A percentile compares a stretch with the other conserved stretches of the same genome.
Conservation (phyloP, 116 monocot genomes). For the Dioscorea cayenensis region DNA sequence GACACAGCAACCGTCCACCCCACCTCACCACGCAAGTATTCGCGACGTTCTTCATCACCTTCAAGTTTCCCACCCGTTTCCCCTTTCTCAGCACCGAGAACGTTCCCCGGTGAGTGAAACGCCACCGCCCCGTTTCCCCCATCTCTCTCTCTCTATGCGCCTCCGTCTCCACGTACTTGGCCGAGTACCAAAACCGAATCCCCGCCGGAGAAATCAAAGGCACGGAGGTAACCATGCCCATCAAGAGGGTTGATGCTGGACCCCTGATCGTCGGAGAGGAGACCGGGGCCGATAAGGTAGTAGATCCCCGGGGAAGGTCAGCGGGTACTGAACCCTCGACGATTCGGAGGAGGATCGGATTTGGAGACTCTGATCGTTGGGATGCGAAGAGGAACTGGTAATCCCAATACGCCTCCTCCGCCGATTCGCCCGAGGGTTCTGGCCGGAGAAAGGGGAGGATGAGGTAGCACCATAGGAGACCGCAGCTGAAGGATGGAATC, state of each 20-base stretch:
- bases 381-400: conserved; percentile 86
- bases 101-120: conserved; percentile 79
- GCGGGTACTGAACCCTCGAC: conserved; percentile 48
- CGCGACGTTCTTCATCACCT: conserved; percentile 97
- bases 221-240: conserved; percentile 90
- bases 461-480: background rate
- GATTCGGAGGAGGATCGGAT: conserved; percentile 29
- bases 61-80: conserved; percentile 57
- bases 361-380: conserved; percentile 45
- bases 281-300: conserved; percentile 76
- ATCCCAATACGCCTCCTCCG: conserved; percentile 57
- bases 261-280: conserved; percentile 86
- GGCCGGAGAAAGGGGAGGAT: background rate
- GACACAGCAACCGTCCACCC: conserved; percentile 57
- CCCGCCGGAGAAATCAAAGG: conserved; percentile 44
- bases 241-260: conserved; percentile 86
- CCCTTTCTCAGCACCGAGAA: conserved; percentile 75
- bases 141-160: conserved; percentile 52
- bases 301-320: conserved; percentile 80
- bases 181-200: conserved; percentile 41
- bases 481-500: background rate
- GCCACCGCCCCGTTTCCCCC: conserved; percentile 32
- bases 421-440: conserved; percentile 22
- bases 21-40: conserved; percentile 71
- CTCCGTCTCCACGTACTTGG: conserved; percentile 65